Percentiles rank a stretch among this genome's conserved stretches.
phyloP scores from a whole-genome alignment of 768 basidiomycete genomes.

The Suillus alpinus region DNA sequence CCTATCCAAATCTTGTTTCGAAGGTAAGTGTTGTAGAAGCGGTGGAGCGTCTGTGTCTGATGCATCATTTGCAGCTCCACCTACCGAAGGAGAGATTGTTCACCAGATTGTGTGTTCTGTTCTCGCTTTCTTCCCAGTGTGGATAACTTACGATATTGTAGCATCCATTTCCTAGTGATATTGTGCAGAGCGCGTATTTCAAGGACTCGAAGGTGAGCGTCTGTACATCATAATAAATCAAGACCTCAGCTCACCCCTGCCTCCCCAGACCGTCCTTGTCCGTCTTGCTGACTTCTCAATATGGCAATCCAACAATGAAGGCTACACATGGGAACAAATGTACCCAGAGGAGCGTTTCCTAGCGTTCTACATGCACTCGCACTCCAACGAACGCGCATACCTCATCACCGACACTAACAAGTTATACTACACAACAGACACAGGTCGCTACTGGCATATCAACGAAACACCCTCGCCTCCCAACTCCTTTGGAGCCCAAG shows the following conservation, averaged over 20 bases:
- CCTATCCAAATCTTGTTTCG: conserved; percentile 71
- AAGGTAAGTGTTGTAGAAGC: conserved; percentile 44
- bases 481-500: conserved; percentile 74
- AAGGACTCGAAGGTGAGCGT: conserved; percentile 61
- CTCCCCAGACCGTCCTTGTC: conserved; percentile 71
- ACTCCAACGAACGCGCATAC: conserved; percentile 81
- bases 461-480: conserved; percentile 60
- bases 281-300: conserved; percentile 72
- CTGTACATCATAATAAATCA: neutral
- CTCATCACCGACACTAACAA: conserved; percentile 68
- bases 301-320: conserved; percentile 96
- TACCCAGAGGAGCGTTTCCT: conserved; percentile 64
- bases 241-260: conserved; percentile 1
- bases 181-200: conserved; percentile 85
- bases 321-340: conserved; percentile 82
- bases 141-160: conserved; percentile 23
- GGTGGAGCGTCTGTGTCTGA: neutral
- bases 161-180: conserved; percentile 62
- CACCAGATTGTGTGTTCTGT: conserved; percentile 63
- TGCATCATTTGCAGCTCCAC: conserved; percentile 54
- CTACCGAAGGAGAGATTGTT: conserved; percentile 71
- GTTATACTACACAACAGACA: conserved; percentile 81
- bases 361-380: conserved; percentile 83
- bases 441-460: conserved; percentile 68
- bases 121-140: neutral